Conservation (phyloP, 1,284 basidiomycete genomes). For the Cryptococcus neoformans region DNA sequence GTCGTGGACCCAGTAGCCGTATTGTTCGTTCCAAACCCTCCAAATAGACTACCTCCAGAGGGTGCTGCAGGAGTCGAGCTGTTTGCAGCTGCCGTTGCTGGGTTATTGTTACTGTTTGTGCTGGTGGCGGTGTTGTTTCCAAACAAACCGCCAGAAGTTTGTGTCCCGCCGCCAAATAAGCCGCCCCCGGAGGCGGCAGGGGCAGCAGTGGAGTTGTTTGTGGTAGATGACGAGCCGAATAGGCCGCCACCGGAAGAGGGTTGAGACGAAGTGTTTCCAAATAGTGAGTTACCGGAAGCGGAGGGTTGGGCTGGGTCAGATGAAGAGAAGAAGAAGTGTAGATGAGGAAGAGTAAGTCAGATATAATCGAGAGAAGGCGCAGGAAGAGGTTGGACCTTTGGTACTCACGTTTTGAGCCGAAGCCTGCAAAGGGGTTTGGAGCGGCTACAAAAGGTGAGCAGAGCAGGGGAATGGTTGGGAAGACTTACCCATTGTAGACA, state of each 20-base stretch:
- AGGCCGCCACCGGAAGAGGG: slow-evolving; percentile 8
- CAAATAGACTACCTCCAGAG: slow-evolving; percentile 22
- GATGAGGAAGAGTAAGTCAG: too few species aligned
- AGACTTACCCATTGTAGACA: too few species aligned
- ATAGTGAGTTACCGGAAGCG: slow-evolving; percentile 9
- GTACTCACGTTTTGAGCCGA: slow-evolving; percentile 16
- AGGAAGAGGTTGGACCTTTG: background rate
- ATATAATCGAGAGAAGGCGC: too few species aligned
- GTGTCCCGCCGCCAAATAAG: slow-evolving; percentile 8
- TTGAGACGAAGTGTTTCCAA: slow-evolving; percentile 16
- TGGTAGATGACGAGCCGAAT: slow-evolving; percentile 14
- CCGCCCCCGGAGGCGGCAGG: slow-evolving; percentile 1
- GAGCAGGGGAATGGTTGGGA: too few species aligned
- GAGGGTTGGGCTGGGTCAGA: too few species aligned
- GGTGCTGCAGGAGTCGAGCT: slow-evolving; percentile 11
- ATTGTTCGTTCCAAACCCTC: slow-evolving; percentile 19
- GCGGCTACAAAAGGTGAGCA: too few species aligned
- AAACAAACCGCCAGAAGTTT: slow-evolving; percentile 12
- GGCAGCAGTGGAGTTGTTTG: slow-evolving; percentile 12
- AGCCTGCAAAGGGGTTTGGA: slow-evolving; percentile 10
- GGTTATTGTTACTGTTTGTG: slow-evolving; percentile 1
- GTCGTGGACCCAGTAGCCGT: slow-evolving; percentile 28
- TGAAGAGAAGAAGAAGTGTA: too few species aligned
- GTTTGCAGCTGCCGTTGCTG: slow-evolving; percentile 9
- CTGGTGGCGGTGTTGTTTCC: slow-evolving; percentile 12